Conservation (phyloP, 1,139 yeast species). For the Nakaseomyces glabratus region DNA sequence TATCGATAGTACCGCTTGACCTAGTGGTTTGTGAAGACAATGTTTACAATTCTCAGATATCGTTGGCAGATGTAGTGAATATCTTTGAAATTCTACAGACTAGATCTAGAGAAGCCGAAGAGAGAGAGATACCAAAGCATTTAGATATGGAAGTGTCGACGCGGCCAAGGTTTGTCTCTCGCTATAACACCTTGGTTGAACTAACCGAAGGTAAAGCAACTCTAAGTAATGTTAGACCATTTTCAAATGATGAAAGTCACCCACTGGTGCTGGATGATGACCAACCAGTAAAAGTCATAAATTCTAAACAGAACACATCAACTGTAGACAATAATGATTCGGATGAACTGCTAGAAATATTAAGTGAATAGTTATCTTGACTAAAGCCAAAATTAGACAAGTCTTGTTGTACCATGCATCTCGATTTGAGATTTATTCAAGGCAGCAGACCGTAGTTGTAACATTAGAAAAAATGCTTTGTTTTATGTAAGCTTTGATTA, state of each 20-base stretch:
- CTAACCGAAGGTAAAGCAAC: conserved; percentile 29
- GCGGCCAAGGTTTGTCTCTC: conserved; percentile 28
- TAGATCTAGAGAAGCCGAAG: conserved; percentile 21
- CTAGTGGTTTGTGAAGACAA: conserved; percentile 29
- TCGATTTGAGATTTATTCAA: too few relatives aligned
- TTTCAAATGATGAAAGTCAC: conserved; percentile 26
- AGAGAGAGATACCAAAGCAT: conserved; percentile 18
- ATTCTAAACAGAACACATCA: conserved; percentile 7
- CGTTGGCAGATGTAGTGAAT: conserved; percentile 28
- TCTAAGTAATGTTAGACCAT: conserved; percentile 25
- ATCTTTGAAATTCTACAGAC: conserved; percentile 25
- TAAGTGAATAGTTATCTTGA: conserved; percentile 9
- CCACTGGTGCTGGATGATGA: conserved; percentile 29
- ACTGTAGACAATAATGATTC: conserved; percentile 10
- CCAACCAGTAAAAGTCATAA: conserved; percentile 7
- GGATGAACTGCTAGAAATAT: conserved; percentile 19
- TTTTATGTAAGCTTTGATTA: too few relatives aligned
- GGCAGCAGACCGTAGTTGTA: too few relatives aligned
- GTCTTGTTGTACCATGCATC: neutral
- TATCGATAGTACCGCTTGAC: conserved; percentile 25
- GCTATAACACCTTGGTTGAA: conserved; percentile 30
- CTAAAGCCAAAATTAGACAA: neutral
- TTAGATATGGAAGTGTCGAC: conserved; percentile 18
- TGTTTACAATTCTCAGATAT: conserved; percentile 25
- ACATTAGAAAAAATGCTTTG: too few relatives aligned